Evolutionary conservation across 306 rosid genomes (phyloP).

Genomic region (Hylodesmum podocarpum): DNA sequence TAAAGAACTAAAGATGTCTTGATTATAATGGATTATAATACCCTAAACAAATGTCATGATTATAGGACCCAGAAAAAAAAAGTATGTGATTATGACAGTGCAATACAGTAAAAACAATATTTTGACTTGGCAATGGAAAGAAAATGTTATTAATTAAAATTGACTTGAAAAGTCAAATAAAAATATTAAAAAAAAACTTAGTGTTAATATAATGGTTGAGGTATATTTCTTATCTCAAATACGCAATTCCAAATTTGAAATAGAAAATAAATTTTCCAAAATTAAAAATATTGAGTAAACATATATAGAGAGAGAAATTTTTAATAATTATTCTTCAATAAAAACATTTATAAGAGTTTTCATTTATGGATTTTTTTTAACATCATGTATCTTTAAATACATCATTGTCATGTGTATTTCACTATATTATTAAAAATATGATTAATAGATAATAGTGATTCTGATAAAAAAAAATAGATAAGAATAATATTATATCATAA

Average conservation of each 20-base stretch:
- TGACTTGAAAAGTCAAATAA: not conserved
- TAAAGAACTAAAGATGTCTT: not conserved
- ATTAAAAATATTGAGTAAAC: no score
- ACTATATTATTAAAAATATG: no score
- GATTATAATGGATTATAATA: not conserved
- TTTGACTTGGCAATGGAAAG: not conserved
- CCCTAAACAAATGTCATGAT: not conserved
- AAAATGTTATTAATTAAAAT: not conserved
- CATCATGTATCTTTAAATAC: no score
- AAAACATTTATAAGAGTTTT: no score
- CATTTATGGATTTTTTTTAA: no score
- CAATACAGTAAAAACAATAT: not conserved
- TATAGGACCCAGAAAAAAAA: not conserved
- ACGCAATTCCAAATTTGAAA: not conserved
- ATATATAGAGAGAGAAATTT: no score
- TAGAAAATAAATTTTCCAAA: no score
- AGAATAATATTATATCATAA: no score
- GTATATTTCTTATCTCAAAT: not conserved
- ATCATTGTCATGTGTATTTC: no score
- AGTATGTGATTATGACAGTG: not conserved
- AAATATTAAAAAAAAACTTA: not conserved
- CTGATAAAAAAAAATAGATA: no score
- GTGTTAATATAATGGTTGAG: not conserved
- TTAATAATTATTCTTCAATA: no score
- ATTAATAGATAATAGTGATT: no score